Percentiles rank a stretch among this genome's conserved stretches.
Evolutionary conservation across 257 asterid species (phyloP).

Genomic region (Voacanga thouarsii): DNA sequence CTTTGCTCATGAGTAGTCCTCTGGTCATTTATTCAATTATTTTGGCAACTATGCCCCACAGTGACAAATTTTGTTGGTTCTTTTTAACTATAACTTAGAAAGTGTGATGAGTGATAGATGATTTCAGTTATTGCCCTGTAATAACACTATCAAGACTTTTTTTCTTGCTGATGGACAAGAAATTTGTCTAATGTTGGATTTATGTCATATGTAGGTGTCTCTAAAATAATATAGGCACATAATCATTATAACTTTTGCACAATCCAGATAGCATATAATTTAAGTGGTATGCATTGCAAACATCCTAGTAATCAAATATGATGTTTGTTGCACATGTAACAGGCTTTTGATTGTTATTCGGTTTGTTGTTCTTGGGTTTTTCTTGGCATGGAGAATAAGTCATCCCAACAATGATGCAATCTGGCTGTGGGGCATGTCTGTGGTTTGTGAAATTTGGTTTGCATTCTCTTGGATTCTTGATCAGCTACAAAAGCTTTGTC

Average conservation of each 20-base stretch:
- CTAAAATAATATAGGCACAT: neutral
- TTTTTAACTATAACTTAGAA: neutral
- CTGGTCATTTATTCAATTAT: neutral
- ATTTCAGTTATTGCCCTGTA: neutral
- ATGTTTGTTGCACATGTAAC: slow-evolving; percentile 6
- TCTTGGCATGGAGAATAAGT: slow-evolving; percentile 59
- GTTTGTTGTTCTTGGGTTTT: slow-evolving; percentile 58
- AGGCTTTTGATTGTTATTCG: slow-evolving; percentile 58
- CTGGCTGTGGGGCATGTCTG: slow-evolving; percentile 82
- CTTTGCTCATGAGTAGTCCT: neutral
- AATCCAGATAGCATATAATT: neutral
- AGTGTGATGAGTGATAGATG: neutral
- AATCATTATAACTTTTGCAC: neutral
- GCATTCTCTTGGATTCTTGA: slow-evolving; percentile 79
- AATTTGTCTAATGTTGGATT: neutral
- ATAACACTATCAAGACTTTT: neutral
- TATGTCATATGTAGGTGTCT: neutral
- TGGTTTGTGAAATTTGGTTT: slow-evolving; percentile 75
- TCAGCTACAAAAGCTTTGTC: slow-evolving; percentile 66
- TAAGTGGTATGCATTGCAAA: neutral
- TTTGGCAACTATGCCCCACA: neutral
- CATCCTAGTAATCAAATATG: neutral
- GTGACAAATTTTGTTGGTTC: neutral
- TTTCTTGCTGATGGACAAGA: neutral
- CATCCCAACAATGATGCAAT: slow-evolving; percentile 66